A percentile compares a stretch with the other conserved stretches of the same genome.
phyloP scores from a whole-genome alignment of 768 basidiomycete genomes.

The Tulasnella sp. region DNA sequence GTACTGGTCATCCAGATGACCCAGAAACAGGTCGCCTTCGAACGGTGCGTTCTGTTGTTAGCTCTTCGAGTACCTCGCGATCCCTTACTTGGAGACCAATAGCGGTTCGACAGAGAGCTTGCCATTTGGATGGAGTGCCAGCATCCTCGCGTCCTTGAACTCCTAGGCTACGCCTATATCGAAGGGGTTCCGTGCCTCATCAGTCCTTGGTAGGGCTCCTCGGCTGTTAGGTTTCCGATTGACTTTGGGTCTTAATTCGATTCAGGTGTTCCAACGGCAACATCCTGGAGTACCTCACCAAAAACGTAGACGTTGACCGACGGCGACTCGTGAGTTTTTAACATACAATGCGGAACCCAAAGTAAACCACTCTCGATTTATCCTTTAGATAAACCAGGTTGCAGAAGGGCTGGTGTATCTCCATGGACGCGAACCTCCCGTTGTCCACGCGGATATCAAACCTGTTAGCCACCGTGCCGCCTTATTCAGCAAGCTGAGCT shows the following conservation, averaged over 20 bases:
- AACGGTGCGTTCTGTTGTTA: neutral
- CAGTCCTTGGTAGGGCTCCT: conserved; percentile 4
- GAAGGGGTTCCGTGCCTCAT: conserved; percentile 14
- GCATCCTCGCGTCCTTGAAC: conserved; percentile 20
- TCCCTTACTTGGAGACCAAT: neutral
- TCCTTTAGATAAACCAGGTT: conserved; percentile 30
- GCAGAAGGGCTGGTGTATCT: conserved; percentile 36
- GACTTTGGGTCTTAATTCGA: neutral
- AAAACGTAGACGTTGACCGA: neutral
- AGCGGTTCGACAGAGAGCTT: conserved; percentile 14
- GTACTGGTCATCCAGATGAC: neutral
- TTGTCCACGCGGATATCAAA: conserved; percentile 38
- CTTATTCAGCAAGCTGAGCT: too few species aligned
- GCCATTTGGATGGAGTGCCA: neutral
- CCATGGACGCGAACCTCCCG: conserved; percentile 32
- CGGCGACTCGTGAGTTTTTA: neutral
- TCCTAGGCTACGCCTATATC: conserved; percentile 27
- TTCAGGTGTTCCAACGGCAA: conserved; percentile 23
- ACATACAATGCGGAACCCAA: too few species aligned
- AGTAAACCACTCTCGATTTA: neutral
- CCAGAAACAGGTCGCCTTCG: neutral
- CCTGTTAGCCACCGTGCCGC: conserved; percentile 22
- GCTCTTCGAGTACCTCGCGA: neutral
- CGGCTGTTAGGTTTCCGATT: too few species aligned
- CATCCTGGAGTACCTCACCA: conserved; percentile 18